Conservation (phyloP, 345 rosid species). For the Brassica cretica region DNA sequence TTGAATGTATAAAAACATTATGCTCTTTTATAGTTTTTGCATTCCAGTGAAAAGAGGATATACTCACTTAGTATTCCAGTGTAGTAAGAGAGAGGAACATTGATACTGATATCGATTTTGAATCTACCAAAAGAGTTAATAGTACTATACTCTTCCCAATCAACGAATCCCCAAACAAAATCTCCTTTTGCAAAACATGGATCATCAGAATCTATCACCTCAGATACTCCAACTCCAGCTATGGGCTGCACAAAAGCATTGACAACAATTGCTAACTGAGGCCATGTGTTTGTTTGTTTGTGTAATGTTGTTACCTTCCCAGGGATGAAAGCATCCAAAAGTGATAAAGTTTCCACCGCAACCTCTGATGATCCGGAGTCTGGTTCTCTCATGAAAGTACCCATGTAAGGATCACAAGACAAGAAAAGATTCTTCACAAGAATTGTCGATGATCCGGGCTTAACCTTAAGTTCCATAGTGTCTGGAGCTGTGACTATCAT, state of each 20-base stretch:
- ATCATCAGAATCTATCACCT: conserved; percentile 54
- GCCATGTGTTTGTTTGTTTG: neutral
- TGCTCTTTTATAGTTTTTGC: neutral
- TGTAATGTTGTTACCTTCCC: conserved; percentile 22
- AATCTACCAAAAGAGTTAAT: conserved; percentile 15
- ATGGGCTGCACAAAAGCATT: conserved; percentile 43
- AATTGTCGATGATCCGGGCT: conserved; percentile 16
- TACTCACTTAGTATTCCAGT: conserved; percentile 55
- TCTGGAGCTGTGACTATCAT: neutral
- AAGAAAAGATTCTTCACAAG: conserved; percentile 51
- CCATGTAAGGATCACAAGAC: conserved; percentile 57
- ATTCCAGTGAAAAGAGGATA: neutral
- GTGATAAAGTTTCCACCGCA: neutral
- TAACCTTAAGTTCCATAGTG: conserved; percentile 26
- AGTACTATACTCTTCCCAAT: conserved; percentile 62
- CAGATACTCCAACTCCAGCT: conserved; percentile 52
- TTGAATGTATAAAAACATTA: too few species aligned
- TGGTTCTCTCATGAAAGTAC: conserved; percentile 39
- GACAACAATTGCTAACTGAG: neutral
- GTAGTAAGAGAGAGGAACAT: conserved; percentile 61
- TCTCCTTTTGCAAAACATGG: conserved; percentile 49
- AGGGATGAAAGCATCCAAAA: conserved; percentile 34
- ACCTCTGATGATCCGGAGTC: conserved; percentile 12
- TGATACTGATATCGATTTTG: conserved; percentile 45
- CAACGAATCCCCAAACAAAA: conserved; percentile 49